Evolutionary conservation across 148 eudicot genomes (phyloP).

Genomic region (Pharnaceum exiguum): DNA sequence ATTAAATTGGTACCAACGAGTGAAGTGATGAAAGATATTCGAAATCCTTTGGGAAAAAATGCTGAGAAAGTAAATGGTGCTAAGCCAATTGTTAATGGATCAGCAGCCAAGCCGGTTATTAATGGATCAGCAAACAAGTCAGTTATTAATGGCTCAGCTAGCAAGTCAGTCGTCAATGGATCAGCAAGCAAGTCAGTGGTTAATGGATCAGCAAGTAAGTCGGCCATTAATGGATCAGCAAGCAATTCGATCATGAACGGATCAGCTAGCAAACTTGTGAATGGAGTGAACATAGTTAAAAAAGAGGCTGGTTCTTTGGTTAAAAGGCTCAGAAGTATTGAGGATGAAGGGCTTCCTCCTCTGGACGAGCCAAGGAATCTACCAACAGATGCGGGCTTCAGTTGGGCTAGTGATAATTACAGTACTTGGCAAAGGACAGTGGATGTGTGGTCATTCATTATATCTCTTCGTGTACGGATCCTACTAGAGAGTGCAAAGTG

Average conservation of each 20-base stretch:
- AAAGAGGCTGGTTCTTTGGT: constrained; percentile 33
- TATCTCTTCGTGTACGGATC: constrained; percentile 87
- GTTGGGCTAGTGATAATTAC: constrained; percentile 95
- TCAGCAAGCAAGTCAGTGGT: constrained; percentile 37
- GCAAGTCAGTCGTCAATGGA: constrained; percentile 18
- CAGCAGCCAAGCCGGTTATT: constrained; percentile 23
- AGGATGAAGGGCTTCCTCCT: constrained; percentile 64
- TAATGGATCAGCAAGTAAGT: constrained; percentile 50
- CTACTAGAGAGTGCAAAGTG: constrained; percentile 89
- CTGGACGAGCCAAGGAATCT: constrained; percentile 70
- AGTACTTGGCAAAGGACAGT: constrained; percentile 65
- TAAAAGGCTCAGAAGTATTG: constrained; percentile 27
- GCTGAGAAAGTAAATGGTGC: constrained; percentile 45
- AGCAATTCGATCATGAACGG: constrained; percentile 37
- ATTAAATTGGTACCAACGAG: constrained; percentile 64
- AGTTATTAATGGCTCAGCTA: constrained; percentile 54
- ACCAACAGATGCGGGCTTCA: constrained; percentile 86
- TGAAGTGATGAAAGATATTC: constrained; percentile 50
- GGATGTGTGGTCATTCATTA: constrained; percentile 94
- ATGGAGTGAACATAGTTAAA: constrained; percentile 61
- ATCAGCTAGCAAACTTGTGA: constrained; percentile 21
- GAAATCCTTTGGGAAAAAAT: constrained; percentile 15
- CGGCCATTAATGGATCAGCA: constrained; percentile 13
- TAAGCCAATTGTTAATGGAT: constrained; percentile 50
- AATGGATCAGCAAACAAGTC: constrained; percentile 27